Evolutionary conservation across 352 stramenopile genomes (phyloP).

Genomic region (Pilasporangium apinafurcum): DNA sequence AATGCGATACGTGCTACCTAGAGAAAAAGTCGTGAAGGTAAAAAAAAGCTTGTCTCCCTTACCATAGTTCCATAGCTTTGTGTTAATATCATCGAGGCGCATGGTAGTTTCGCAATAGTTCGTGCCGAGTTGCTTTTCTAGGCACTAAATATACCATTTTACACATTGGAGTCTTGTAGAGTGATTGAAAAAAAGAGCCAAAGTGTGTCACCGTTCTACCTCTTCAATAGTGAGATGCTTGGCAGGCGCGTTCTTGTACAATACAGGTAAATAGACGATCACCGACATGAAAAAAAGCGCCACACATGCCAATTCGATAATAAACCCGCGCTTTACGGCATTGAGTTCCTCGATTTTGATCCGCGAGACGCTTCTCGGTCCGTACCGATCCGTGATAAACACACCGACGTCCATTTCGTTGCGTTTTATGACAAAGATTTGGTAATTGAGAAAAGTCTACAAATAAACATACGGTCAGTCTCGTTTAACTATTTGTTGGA

Average conservation of each 20-base stretch:
- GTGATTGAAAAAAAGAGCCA: background rate
- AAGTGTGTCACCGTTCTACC: conserved; percentile 5
- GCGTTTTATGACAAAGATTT: conserved; percentile 44
- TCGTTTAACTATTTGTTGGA: background rate
- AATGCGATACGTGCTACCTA: background rate
- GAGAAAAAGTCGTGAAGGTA: background rate
- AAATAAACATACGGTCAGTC: background rate
- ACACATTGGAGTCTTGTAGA: background rate
- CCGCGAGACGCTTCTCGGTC: conserved; percentile 32
- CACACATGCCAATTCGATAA: conserved; percentile 41
- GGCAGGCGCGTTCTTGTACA: conserved; percentile 25
- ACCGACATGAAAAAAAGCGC: conserved; percentile 41
- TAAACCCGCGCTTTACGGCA: conserved; percentile 36
- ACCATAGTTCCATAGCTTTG: conserved; percentile 59
- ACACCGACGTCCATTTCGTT: conserved; percentile 48
- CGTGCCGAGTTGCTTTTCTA: conserved; percentile 25
- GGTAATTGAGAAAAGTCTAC: conserved; percentile 57
- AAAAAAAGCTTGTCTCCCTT: too few species aligned
- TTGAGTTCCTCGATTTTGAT: conserved; percentile 34
- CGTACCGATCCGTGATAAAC: conserved; percentile 50
- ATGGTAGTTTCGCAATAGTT: conserved; percentile 51
- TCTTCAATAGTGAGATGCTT: conserved; percentile 30
- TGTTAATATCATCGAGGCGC: conserved; percentile 32
- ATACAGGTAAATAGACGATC: conserved; percentile 44
- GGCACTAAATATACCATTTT: conserved; percentile 21